Base-by-base conservation (phyloP, 2,329 filamentous ascomycete genomes). In the Cryoendolithus antarcticus region DNA sequence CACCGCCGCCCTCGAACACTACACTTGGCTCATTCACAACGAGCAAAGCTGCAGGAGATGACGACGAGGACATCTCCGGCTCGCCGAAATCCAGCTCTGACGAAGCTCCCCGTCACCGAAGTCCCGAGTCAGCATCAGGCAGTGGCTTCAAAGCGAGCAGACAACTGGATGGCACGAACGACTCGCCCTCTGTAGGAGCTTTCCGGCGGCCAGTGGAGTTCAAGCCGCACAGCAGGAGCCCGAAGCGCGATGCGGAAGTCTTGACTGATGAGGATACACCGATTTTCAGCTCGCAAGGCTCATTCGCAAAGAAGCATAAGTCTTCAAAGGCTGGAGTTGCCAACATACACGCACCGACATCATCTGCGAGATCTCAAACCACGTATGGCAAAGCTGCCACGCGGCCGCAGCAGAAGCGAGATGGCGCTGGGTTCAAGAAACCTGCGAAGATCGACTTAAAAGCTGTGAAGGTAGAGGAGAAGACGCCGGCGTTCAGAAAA, bases 321-420 rank as follows among this genome's bases (percentile, higher is more conserved):
- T 10, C 49, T 48, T 9, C 48, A 52, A 11, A 52, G 51, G 32
- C 50, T 55, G 34, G 54, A 51, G 32, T 44, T 46, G 32, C 40
- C 5, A 54, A 48, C 37, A 41, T 48, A 12, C 42, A 45, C n/a
- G 28, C 40, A 27, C 32, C 30, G 9, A 24, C 28, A 32, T 31
- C 15, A 19, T 19, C 34, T 11, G 32, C 15, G 10, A 29, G 21
- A 34, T 24, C 29, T 10, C 12, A 12, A 7, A 35, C 27, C 9
- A 34, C 30, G 11, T 28, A 40, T 13, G 36, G 36, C 5, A 40
- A 30, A 35, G 30, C 4, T 15, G 19, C 32, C 13, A 7, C 32
- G n/a, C 27, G 15, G 9, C 37, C 43, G 36, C 8, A 30, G 2
- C 31, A 13, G 19, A 38, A 44, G 13, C 15, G 35, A 11, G 15